Evolutionary conservation across 495 filamentous ascomycete species (phyloP), one percentile per base, ranked within the genome.

Genomic region (Penicillium mononematosum): DNA sequence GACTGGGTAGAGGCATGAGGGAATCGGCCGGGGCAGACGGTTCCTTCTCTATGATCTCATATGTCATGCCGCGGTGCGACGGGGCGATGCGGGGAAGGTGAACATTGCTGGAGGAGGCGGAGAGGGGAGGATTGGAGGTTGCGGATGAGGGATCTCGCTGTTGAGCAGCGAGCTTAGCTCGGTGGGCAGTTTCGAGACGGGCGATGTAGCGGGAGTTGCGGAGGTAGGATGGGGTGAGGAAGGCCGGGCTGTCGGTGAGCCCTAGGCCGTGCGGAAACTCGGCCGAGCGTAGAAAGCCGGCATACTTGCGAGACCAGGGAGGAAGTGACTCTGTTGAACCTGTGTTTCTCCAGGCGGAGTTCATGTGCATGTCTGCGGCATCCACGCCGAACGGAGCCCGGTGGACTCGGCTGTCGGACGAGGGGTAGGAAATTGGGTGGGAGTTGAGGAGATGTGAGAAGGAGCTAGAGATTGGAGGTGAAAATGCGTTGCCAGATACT

Each of bases 171-270:
- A 85, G 46, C 63, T 82, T 88, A 11, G 83, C 80, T 65, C 80
- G 81, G 63, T 91, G 81, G 60, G 80, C 82, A 31, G 86, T 83
- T 62, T 89, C 84, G 34, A 96, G 81, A 62, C 81, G 83, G 60
- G 87, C 80, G 46, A 92, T 82, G 71, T 93, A 90, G 58, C 81
- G 81, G n/a, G 90, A 91, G 20, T 83, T 82, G 58, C 78, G 78
- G 32, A 97, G 81, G 75, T 96, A 96, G 19, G 89, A 90, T 6
- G 92, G 92, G 25, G 82, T 82, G 63, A 96, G 86, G 77, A 90
- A 91, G 11, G 68, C 58, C 11, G 69, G 58, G 38, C 65, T 25
- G 51, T 63, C 50, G 55, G 60, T 75, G 69, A 59, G 51, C 31
- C 64, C 62, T 38, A 73, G 66, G 50, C 58, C 59, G 12, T 67